phyloP scores from a whole-genome alignment of 2,329 filamentous ascomycete genomes.

The Arthrobotrys musiformis region DNA sequence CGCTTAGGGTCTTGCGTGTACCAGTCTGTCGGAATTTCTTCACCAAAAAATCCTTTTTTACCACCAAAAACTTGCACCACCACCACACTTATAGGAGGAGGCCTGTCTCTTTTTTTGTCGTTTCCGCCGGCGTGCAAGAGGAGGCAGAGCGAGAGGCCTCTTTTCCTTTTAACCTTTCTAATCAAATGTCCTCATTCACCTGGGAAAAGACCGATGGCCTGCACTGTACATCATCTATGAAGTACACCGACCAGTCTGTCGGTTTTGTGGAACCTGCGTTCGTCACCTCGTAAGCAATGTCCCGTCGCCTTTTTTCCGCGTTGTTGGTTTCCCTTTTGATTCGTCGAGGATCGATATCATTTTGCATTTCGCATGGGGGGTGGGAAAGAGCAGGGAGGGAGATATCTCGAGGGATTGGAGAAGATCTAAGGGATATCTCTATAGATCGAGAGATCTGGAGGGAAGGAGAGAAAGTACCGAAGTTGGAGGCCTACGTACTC shows the following conservation, averaged over 20 bases:
- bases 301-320: slow-evolving; percentile 6
- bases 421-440: no score
- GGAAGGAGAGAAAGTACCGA: no score
- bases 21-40: slow-evolving; percentile 51
- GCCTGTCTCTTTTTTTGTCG: slow-evolving; percentile 34
- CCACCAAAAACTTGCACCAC: slow-evolving; percentile 35
- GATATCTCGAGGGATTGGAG: not conserved
- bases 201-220: slow-evolving; percentile 46
- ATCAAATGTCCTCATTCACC: slow-evolving; percentile 53
- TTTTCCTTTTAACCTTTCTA: not conserved
- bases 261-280: slow-evolving; percentile 53
- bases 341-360: not conserved
- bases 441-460: no score
- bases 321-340: slow-evolving; percentile 26
- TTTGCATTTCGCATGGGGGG: not conserved
- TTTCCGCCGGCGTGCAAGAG: slow-evolving; percentile 25
- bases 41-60: slow-evolving; percentile 48
- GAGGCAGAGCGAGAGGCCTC: slow-evolving; percentile 31
- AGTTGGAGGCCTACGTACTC: no score
- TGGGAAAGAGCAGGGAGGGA: not conserved
- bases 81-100: slow-evolving; percentile 36
- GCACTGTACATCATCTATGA: slow-evolving; percentile 43
- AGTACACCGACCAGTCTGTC: slow-evolving; percentile 47
- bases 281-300: slow-evolving; percentile 47
- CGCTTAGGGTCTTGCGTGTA: slow-evolving; percentile 53